A percentile compares a stretch with the other conserved stretches of the same genome.
Evolutionary conservation across 768 basidiomycete species (phyloP).

Genomic region (Jaapia argillacea): DNA sequence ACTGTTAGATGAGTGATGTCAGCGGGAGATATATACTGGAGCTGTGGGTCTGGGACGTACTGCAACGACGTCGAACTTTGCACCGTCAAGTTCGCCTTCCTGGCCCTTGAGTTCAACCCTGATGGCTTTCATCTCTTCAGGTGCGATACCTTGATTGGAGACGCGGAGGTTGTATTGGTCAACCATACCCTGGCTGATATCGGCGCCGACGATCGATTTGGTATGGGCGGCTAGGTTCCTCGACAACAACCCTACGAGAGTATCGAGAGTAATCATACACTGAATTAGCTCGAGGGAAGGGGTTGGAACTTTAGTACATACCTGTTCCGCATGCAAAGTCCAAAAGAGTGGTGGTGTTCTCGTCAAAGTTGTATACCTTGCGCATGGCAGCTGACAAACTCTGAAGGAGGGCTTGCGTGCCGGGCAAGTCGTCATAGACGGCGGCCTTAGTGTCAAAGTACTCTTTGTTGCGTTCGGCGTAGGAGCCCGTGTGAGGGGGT

Average conservation of each 20-base stretch:
- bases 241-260: constrained; percentile 46
- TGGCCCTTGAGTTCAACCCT: constrained; percentile 38
- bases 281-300: no score
- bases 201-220: constrained; percentile 60
- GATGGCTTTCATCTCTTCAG: constrained; percentile 60
- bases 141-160: constrained; percentile 47
- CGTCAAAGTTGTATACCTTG: constrained; percentile 37
- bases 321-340: constrained; percentile 75
- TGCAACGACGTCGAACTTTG: constrained; percentile 59
- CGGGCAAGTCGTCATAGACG: background rate
- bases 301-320: no score
- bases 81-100: constrained; percentile 37
- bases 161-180: constrained; percentile 53
- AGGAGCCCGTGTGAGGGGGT: no score
- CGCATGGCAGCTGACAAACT: constrained; percentile 15
- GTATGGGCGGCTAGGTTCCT: constrained; percentile 48
- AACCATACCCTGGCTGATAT: constrained; percentile 65
- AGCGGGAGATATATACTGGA: background rate
- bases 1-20: constrained; percentile 28
- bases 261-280: background rate
- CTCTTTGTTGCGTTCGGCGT: background rate
- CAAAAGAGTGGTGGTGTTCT: constrained; percentile 46
- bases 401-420: background rate
- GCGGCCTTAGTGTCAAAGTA: background rate
- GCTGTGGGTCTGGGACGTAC: constrained; percentile 30